Evolutionary conservation across 1,284 basidiomycete species (phyloP).

Genomic region (Trichosporon sp.): DNA sequence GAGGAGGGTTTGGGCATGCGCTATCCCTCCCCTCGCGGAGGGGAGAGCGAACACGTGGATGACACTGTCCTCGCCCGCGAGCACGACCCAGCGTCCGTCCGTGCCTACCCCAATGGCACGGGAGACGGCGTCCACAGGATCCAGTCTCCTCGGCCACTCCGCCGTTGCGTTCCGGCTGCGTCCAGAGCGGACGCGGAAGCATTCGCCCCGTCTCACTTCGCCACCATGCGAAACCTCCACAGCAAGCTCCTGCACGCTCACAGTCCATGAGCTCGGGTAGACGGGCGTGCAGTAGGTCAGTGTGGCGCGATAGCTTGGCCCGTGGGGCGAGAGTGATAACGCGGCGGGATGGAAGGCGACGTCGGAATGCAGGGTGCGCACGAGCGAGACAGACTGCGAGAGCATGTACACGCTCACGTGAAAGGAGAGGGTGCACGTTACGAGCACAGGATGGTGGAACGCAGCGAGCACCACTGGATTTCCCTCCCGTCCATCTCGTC

Average conservation of each 20-base stretch:
- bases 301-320: slow-evolving; percentile 39
- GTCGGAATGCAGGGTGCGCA: slow-evolving; percentile 51
- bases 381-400: slow-evolving; percentile 25
- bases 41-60: slow-evolving; percentile 55
- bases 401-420: slow-evolving; percentile 48
- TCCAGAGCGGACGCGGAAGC: slow-evolving; percentile 39
- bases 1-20: slow-evolving; percentile 51
- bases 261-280: slow-evolving; percentile 55
- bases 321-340: slow-evolving; percentile 44
- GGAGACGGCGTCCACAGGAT: slow-evolving; percentile 48
- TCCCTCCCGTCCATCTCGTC: background rate
- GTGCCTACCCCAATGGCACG: slow-evolving; percentile 48
- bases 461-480: slow-evolving; percentile 51
- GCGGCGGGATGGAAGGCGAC: slow-evolving; percentile 55
- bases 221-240: slow-evolving; percentile 31
- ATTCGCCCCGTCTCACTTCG: slow-evolving; percentile 40
- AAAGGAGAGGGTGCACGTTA: slow-evolving; percentile 50
- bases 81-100: slow-evolving; percentile 54
- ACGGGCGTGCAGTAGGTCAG: slow-evolving; percentile 54
- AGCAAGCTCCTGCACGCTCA: slow-evolving; percentile 52
- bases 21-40: slow-evolving; percentile 30
- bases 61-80: slow-evolving; percentile 52
- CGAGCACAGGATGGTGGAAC: slow-evolving; percentile 44
- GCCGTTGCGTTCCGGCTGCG: slow-evolving; percentile 20
- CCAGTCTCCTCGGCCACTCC: slow-evolving; percentile 44